Evolutionary conservation across 2,329 filamentous ascomycete species (phyloP).

Genomic region (Ophidiomyces ophidiicola): DNA sequence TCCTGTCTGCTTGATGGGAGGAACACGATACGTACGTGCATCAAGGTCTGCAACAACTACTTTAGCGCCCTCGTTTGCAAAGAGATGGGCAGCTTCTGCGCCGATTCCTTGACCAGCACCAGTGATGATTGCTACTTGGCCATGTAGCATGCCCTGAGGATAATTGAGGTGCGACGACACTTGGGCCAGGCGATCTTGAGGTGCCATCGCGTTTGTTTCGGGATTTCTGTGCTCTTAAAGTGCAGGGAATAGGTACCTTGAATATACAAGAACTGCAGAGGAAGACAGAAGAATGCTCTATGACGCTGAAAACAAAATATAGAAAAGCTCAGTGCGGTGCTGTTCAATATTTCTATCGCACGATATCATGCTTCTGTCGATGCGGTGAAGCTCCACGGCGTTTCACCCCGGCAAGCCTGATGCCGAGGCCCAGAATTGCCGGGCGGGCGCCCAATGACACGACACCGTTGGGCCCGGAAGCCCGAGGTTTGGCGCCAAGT

Average conservation of each 20-base stretch:
- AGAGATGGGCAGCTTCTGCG: conserved; percentile 67
- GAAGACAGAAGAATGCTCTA: too few relatives aligned
- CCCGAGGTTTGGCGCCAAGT: conserved; percentile 6
- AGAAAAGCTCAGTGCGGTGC: not conserved
- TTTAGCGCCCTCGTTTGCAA: conserved; percentile 78
- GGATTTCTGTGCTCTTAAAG: too few relatives aligned
- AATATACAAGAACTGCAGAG: too few relatives aligned
- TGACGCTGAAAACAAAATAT: not conserved
- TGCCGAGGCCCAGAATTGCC: conserved; percentile 10
- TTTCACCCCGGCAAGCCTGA: conserved; percentile 4
- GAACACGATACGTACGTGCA: conserved; percentile 40
- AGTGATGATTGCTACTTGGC: conserved; percentile 78
- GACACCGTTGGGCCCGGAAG: conserved; percentile 1
- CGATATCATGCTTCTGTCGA: not conserved
- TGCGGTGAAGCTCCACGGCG: not conserved
- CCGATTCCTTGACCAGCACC: conserved; percentile 80
- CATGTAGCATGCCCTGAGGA: conserved; percentile 63
- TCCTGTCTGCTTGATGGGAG: too few relatives aligned
- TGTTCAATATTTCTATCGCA: conserved; percentile 6
- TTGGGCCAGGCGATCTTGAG: conserved; percentile 51
- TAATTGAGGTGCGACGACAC: conserved; percentile 70
- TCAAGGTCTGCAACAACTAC: conserved; percentile 79
- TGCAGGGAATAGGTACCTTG: too few relatives aligned
- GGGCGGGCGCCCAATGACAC: not conserved
- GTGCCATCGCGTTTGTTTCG: conserved; percentile 21